Evolutionary conservation across 805 yeast genomes (phyloP).

Genomic region (Saccharomycopsis sp.): DNA sequence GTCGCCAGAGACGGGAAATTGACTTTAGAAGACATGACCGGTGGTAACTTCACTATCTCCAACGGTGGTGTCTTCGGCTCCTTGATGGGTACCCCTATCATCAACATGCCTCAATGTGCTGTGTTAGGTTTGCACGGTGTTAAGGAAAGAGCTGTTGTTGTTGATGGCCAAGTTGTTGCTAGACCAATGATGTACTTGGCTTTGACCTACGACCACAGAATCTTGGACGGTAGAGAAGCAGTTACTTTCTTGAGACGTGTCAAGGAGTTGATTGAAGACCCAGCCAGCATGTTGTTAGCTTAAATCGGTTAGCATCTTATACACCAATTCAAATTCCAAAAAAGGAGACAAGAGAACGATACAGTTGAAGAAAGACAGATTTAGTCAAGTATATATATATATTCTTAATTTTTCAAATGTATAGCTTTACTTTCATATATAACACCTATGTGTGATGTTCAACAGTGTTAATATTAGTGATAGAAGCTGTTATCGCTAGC

Average conservation of each 20-base stretch:
- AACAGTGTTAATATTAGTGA: not conserved
- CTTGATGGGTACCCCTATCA: slow-evolving; percentile 95
- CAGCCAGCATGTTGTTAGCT: slow-evolving; percentile 87
- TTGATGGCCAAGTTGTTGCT: slow-evolving; percentile 89
- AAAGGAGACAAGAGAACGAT: not conserved
- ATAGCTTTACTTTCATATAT: not conserved
- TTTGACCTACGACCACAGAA: slow-evolving; percentile 95
- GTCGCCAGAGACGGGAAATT: slow-evolving; percentile 97
- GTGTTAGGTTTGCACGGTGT: slow-evolving; percentile 96
- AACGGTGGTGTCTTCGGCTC: slow-evolving; percentile 99
- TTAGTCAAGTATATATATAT: no score
- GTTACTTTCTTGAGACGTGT: slow-evolving; percentile 94
- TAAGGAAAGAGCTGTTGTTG: slow-evolving; percentile 95
- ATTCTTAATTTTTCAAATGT: not conserved
- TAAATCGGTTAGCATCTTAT: slow-evolving; percentile 21
- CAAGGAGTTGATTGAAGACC: slow-evolving; percentile 97
- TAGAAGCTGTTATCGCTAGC: no score
- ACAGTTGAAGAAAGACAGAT: not conserved
- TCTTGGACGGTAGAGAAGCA: slow-evolving; percentile 98
- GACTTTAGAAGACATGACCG: slow-evolving; percentile 97
- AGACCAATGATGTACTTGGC: slow-evolving; percentile 99
- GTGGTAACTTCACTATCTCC: slow-evolving; percentile 98
- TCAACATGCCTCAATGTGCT: slow-evolving; percentile 97
- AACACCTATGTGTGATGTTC: not conserved
- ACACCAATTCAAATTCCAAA: not conserved